Percentiles rank a stretch among this genome's conserved stretches.
Evolutionary conservation across 2,329 filamentous ascomycete genomes (phyloP).

Genomic region (Cladosporium oxysporum): DNA sequence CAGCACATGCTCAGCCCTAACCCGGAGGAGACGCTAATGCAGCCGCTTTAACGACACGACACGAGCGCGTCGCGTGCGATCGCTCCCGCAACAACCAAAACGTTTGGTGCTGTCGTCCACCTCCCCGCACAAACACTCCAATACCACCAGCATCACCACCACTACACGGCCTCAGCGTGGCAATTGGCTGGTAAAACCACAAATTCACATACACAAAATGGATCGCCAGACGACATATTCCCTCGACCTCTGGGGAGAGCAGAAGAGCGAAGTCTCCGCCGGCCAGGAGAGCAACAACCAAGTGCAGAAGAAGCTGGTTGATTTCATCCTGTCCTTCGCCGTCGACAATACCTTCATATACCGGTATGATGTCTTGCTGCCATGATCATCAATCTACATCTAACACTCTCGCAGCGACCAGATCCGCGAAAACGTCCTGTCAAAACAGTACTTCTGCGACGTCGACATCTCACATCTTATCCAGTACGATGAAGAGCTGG

Average conservation of each 20-base stretch:
- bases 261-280: conserved; percentile 29
- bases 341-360: conserved; percentile 95
- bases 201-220: conserved; percentile 53
- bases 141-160: not conserved
- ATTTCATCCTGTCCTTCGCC: conserved; percentile 91
- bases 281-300: conserved; percentile 43
- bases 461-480: conserved; percentile 95
- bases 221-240: conserved; percentile 88
- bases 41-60: conserved; percentile 10
- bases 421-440: conserved; percentile 87
- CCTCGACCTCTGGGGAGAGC: conserved; percentile 69
- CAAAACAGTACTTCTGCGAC: conserved; percentile 95
- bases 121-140: conserved; percentile 3
- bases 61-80: conserved; percentile 1
- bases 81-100: conserved; percentile 11
- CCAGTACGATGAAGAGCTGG: conserved; percentile 92
- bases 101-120: not conserved
- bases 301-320: conserved; percentile 76
- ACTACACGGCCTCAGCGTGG: not conserved
- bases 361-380: conserved; percentile 57
- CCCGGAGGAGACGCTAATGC: conserved; percentile 12
- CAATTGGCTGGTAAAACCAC: not conserved
- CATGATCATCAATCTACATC: conserved; percentile 21
- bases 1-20: not conserved
- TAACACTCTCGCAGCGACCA: conserved; percentile 70